Conservation (phyloP, 2,329 filamentous ascomycete genomes). For the Aspergillus sp. region DNA sequence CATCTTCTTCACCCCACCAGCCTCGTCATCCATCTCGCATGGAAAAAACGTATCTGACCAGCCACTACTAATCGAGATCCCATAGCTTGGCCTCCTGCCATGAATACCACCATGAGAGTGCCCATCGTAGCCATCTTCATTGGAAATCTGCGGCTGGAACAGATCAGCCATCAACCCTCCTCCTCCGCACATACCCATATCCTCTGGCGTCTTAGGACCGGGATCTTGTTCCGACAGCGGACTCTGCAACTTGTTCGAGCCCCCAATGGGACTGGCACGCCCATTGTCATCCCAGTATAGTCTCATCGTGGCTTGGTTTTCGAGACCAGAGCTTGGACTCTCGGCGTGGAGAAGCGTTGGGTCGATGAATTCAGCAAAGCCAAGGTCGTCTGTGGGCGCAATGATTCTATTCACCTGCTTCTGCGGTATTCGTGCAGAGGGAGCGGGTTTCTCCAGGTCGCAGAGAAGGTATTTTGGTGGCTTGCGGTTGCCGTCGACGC, state of each 20-base stretch:
- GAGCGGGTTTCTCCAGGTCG: not conserved
- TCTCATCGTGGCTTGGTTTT: not conserved
- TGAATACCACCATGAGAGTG: not conserved
- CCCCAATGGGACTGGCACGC: too few relatives aligned
- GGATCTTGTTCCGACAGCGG: too few relatives aligned
- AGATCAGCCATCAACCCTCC: not conserved
- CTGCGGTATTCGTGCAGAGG: not conserved
- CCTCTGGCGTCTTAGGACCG: too few relatives aligned
- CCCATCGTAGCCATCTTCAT: not conserved
- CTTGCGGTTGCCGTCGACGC: not conserved
- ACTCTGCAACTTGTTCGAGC: too few relatives aligned
- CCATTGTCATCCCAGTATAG: too few relatives aligned
- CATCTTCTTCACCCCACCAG: not conserved
- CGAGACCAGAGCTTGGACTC: not conserved
- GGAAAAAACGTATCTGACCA: conserved; percentile 3
- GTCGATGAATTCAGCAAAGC: not conserved
- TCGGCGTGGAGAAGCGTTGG: not conserved
- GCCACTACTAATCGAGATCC: not conserved
- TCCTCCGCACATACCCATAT: too few relatives aligned
- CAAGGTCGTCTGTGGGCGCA: too few relatives aligned
- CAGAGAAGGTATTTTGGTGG: not conserved
- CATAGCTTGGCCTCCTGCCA: not conserved
- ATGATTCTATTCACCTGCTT: not conserved
- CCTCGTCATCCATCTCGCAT: not conserved
- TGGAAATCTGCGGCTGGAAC: not conserved